Evolutionary conservation across 2,329 filamentous ascomycete species (phyloP).

Genomic region (Aspergillus neoniger): DNA sequence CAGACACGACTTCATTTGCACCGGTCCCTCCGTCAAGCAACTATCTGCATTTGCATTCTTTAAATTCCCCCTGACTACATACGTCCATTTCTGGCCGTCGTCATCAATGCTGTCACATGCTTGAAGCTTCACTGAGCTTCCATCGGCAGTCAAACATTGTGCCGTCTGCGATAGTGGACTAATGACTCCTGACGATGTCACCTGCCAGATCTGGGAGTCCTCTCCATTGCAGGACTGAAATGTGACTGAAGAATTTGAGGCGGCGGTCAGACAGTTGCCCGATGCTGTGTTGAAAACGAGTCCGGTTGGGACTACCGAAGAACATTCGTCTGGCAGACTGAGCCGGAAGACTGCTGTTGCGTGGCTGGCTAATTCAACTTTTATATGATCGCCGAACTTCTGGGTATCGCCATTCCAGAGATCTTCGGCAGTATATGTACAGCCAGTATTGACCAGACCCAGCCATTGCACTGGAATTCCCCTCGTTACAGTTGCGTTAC

Average conservation of each 20-base stretch:
- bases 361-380: constrained; percentile 38
- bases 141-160: constrained; percentile 35
- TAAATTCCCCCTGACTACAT: constrained; percentile 49
- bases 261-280: constrained; percentile 46
- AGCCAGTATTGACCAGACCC: constrained; percentile 35
- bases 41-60: constrained; percentile 33
- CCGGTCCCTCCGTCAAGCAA: constrained; percentile 45
- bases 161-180: constrained; percentile 40
- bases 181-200: constrained; percentile 36
- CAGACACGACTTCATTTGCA: constrained; percentile 33
- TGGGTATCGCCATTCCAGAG: constrained; percentile 46
- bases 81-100: constrained; percentile 45
- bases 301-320: constrained; percentile 46
- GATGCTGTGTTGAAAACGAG: constrained; percentile 55
- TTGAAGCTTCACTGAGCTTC: constrained; percentile 18
- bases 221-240: constrained; percentile 43
- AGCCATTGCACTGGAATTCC: constrained; percentile 40
- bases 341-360: constrained; percentile 50
- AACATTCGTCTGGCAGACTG: constrained; percentile 30
- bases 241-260: constrained; percentile 24
- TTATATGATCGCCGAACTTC: constrained; percentile 26
- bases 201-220: constrained; percentile 49
- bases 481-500: constrained; percentile 30
- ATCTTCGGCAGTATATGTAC: constrained; percentile 41
- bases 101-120: constrained; percentile 17